phyloP scores from a whole-genome alignment of 179 eudicot genomes.

The Beta macrorhiza region DNA sequence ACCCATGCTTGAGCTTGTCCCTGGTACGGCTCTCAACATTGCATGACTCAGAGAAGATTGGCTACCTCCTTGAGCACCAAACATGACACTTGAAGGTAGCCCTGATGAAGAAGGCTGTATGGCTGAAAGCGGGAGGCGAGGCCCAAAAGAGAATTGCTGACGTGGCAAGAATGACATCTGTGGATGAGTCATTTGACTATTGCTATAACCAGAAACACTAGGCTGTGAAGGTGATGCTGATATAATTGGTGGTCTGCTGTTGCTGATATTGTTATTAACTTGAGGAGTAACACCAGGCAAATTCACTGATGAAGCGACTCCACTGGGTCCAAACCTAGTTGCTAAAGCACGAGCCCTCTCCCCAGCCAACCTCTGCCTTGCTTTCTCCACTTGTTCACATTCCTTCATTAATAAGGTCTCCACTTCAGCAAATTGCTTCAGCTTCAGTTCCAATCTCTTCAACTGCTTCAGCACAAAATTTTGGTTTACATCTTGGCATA shows the following conservation, averaged over 20 bases:
- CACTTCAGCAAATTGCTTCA: slow-evolving; percentile 94
- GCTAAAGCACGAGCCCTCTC: slow-evolving; percentile 63
- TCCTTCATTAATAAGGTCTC: slow-evolving; percentile 90
- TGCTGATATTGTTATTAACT: slow-evolving; percentile 39
- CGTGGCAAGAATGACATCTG: slow-evolving; percentile 59
- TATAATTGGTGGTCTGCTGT: slow-evolving; percentile 47
- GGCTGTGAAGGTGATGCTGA: slow-evolving; percentile 55
- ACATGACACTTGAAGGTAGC: slow-evolving; percentile 43
- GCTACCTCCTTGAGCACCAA: slow-evolving; percentile 40
- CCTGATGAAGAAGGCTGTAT: slow-evolving; percentile 62
- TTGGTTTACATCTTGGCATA: neutral
- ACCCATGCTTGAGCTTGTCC: slow-evolving; percentile 63
- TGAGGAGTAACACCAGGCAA: slow-evolving; percentile 44
- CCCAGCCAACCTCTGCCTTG: slow-evolving; percentile 71
- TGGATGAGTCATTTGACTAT: slow-evolving; percentile 54
- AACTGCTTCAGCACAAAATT: slow-evolving; percentile 45
- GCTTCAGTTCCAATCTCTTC: slow-evolving; percentile 91
- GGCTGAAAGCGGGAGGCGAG: slow-evolving; percentile 69
- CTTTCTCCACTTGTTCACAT: slow-evolving; percentile 86
- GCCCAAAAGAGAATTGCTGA: slow-evolving; percentile 62
- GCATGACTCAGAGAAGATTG: slow-evolving; percentile 51
- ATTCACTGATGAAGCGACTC: slow-evolving; percentile 42
- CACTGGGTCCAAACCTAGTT: slow-evolving; percentile 54
- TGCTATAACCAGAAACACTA: slow-evolving; percentile 51
- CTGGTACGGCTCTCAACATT: slow-evolving; percentile 55